These are phyloP conservation scores for Sporobolus alterniflorus DNA, from an alignment of 202 grass and related monocot genomes.

Conservation along the genomic window DNA sequence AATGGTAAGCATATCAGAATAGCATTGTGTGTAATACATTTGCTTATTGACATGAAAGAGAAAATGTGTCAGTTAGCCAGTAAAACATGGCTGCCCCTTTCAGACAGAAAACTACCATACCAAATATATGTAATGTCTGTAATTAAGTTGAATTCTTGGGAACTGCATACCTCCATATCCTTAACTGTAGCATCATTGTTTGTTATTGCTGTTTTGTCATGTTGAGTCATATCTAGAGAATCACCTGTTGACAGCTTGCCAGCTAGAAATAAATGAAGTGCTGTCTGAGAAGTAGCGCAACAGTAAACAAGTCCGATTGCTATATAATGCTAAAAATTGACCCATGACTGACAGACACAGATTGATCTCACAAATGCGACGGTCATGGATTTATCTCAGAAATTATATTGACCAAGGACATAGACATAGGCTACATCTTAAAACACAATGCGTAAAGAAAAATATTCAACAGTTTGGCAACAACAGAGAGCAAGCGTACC, in stretches of 20 bases:
- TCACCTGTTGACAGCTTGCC: conserved; percentile 94
- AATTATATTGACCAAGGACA: not conserved
- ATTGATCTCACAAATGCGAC: too few species aligned
- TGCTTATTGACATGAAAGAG: conserved; percentile 1
- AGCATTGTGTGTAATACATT: not conserved
- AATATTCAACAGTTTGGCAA: not conserved
- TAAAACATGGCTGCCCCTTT: not conserved
- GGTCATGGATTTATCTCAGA: not conserved
- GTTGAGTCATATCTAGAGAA: conserved; percentile 88
- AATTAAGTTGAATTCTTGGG: not conserved
- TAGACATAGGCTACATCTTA: not conserved
- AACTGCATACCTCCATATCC: conserved; percentile 89
- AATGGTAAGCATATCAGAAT: not conserved
- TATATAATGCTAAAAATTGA: not conserved
- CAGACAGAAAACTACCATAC: not conserved
- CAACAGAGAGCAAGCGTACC: conserved; percentile 37
- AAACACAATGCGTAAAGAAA: conserved; percentile 1
- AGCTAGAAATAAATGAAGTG: conserved; percentile 35
- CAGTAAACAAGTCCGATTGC: not conserved
- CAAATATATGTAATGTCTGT: not conserved
- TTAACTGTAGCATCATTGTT: conserved; percentile 88
- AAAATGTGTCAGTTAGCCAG: not conserved
- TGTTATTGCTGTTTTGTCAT: conserved; percentile 74
- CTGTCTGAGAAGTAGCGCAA: not conserved
- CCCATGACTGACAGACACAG: not conserved